Conservation (phyloP, 305 asterid species). For the Rubia tinctorum region DNA sequence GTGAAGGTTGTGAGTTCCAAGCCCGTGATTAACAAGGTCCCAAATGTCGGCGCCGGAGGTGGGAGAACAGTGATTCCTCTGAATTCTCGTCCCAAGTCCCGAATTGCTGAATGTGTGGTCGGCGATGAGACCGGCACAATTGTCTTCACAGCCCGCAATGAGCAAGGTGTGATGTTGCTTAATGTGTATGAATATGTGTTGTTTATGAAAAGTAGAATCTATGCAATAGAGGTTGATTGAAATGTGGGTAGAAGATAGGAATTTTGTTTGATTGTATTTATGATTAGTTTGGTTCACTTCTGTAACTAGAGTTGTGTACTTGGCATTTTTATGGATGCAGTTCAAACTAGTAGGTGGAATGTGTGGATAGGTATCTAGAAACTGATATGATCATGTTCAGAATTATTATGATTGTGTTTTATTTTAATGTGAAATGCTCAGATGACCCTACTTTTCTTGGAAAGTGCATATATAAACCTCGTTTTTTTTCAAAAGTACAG, state of each 20-base stretch:
- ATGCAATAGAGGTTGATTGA: too few relatives aligned
- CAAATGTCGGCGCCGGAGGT: slow-evolving; percentile 15
- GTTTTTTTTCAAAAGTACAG: too few relatives aligned
- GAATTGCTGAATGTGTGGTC: slow-evolving; percentile 25
- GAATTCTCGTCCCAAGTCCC: slow-evolving; percentile 24
- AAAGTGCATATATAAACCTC: too few relatives aligned
- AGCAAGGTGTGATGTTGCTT: slow-evolving; percentile 15
- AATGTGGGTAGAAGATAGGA: background rate
- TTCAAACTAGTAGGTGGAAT: too few relatives aligned
- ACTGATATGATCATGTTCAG: background rate
- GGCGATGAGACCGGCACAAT: slow-evolving; percentile 31
- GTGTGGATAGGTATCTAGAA: background rate
- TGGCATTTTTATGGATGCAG: background rate
- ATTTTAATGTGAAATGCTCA: too few relatives aligned
- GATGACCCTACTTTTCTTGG: too few relatives aligned
- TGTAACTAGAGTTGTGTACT: background rate
- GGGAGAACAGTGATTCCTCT: slow-evolving; percentile 23
- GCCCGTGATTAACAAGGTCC: slow-evolving; percentile 25
- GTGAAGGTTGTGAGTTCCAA: slow-evolving; percentile 38
- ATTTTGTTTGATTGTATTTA: too few relatives aligned
- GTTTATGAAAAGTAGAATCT: too few relatives aligned
- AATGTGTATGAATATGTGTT: too few relatives aligned
- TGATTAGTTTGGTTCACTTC: background rate
- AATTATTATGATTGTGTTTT: too few relatives aligned
- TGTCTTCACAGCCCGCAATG: slow-evolving; percentile 30